Evolutionary conservation across 371 early-diverging fungal genomes (phyloP), one percentile per base, ranked within the genome.

Genomic region (Mortierella sp.): DNA sequence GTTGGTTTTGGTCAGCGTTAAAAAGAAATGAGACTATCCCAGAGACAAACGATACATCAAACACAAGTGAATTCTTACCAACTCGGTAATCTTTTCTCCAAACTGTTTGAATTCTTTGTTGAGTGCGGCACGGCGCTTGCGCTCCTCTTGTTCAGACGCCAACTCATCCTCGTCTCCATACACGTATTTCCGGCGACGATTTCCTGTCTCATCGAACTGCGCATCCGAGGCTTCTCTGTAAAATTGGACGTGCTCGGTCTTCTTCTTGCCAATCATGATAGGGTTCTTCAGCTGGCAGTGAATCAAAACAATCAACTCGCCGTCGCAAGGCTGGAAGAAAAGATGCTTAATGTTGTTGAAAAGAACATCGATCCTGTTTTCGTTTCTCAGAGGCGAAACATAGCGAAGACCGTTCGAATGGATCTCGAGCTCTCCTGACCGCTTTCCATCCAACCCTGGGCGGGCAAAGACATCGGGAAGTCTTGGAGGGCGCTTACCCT

Each of bases 211-310:
- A 88, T 99, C 99, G 84, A 96, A 98, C 77, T 94, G 94, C 1
- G 96, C 97, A 79, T 98, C 99, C 3, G 97, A 94, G 3, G 98
- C 99, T 87, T 99, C 99, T 80, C 98, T 96, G 88, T 97, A 99
- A 91, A 99, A 99, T 92, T 99, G 99, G 58, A 99, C 94, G 88
- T 99, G 99, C 90, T 96, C 96, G 2, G 98, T 98, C 91, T 99
- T 99, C 92, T 97, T 98, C 89, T 98, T 98, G 72, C 98, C 98
- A 88, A 99, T 94, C 94, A 99, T 94, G 79, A 99, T 97, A 2
- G 99, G 98, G 89, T 98, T 95, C 84, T 96, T 96, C 76, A 99
- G 94, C 76, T 99, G 99, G 52, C 99, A 92, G 84, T 99, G 99
- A 68, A 99, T 89, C 77, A 99, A 87, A 16, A 99, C 98, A 75